These are phyloP conservation scores for Solanum dulcamara DNA, from an alignment of 257 asterid species.

Conservation along the genomic window DNA sequence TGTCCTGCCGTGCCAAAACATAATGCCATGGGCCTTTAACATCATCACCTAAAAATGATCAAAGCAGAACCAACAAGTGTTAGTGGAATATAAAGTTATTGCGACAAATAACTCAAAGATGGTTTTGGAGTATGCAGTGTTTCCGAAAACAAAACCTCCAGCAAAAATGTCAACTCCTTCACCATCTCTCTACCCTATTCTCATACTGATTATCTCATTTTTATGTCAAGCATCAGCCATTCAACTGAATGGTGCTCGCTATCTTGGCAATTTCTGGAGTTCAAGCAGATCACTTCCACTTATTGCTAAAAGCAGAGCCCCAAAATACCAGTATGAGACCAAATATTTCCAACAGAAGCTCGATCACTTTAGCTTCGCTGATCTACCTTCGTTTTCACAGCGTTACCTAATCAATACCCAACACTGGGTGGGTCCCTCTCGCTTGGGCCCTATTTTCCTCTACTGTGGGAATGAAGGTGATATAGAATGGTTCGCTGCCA, in stretches of 20 bases:
- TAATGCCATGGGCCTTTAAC: background rate
- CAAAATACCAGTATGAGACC: conserved; percentile 51
- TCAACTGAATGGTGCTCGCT: conserved; percentile 18
- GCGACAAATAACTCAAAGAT: background rate
- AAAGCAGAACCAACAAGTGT: background rate
- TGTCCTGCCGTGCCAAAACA: too few species aligned
- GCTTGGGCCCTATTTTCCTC: conserved; percentile 59
- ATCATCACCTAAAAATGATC: background rate
- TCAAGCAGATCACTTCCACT: background rate
- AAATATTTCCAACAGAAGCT: conserved; percentile 65
- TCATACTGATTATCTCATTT: conserved; percentile 14
- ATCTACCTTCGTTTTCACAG: conserved; percentile 53
- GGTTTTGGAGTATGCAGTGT: background rate
- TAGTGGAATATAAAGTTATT: background rate
- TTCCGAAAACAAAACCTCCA: background rate
- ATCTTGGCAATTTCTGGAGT: conserved; percentile 28
- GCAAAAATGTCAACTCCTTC: conserved; percentile 28
- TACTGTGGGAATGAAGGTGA: conserved; percentile 95
- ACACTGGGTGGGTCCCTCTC: conserved; percentile 61
- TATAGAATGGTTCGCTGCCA: conserved; percentile 87
- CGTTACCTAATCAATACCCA: conserved; percentile 68
- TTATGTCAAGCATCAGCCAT: conserved; percentile 2
- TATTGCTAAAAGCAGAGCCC: conserved; percentile 3
- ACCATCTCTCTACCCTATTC: conserved; percentile 8
- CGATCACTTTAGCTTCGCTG: conserved; percentile 78